phyloP scores from a whole-genome alignment of 345 rosid genomes.

The Heritiera fomes region DNA sequence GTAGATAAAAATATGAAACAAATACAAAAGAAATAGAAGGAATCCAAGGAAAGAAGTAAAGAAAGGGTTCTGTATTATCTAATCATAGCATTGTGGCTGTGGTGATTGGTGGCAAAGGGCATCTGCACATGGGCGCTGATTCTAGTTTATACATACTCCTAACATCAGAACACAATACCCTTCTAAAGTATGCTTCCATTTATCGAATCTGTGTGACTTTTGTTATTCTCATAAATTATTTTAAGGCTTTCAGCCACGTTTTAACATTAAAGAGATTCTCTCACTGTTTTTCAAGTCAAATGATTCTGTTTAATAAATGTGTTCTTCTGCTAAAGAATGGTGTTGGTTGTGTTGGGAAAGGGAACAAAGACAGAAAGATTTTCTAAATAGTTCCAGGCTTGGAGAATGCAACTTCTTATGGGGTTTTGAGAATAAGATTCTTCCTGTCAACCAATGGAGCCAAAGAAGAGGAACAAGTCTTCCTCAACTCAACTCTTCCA shows the following conservation, averaged over 20 bases:
- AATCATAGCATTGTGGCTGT: constrained; percentile 26
- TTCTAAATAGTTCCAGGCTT: constrained; percentile 22
- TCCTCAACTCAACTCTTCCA: neutral
- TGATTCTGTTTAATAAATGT: constrained; percentile 5
- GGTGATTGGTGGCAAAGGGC: constrained; percentile 30
- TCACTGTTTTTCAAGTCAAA: constrained; percentile 5
- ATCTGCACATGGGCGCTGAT: constrained; percentile 32
- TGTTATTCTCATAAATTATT: neutral
- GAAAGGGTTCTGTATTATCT: constrained; percentile 11
- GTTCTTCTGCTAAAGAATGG: constrained; percentile 22
- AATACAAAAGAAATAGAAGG: constrained; percentile 16
- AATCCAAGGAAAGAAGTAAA: constrained; percentile 34
- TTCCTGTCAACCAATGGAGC: constrained; percentile 37
- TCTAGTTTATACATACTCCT: constrained; percentile 2
- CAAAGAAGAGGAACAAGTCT: neutral
- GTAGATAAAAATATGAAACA: constrained; percentile 12
- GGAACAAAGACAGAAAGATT: constrained; percentile 15
- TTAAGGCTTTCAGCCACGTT: neutral
- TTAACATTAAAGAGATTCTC: constrained; percentile 14
- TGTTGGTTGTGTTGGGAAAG: constrained; percentile 23
- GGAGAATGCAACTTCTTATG: constrained; percentile 32
- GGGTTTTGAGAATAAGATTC: constrained; percentile 41
- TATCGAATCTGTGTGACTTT: constrained; percentile 24
- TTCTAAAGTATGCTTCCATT: constrained; percentile 25
- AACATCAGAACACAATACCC: constrained; percentile 24